These are phyloP conservation scores for Punctularia strigosozonata DNA, from an alignment of 768 basidiomycete genomes.

Conservation along the genomic window DNA sequence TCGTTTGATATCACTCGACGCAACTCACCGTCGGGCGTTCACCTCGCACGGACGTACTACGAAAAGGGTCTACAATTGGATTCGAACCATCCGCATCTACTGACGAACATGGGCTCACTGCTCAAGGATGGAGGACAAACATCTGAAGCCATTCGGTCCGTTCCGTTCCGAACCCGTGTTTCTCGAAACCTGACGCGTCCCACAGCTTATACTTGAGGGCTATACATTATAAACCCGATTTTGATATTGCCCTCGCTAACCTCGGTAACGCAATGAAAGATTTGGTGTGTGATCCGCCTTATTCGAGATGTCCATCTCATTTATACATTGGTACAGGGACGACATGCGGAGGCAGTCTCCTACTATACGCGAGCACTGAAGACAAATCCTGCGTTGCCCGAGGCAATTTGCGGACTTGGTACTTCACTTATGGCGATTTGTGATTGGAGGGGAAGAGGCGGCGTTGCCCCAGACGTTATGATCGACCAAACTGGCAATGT, in stretches of 20 bases:
- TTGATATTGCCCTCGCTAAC: constrained; percentile 40
- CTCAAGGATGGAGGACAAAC: constrained; percentile 35
- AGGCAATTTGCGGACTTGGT: constrained; percentile 36
- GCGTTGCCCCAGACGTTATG: constrained; percentile 14
- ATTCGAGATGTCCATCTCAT: neutral
- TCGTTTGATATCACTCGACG: constrained; percentile 6
- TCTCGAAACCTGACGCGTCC: neutral
- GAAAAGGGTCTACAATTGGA: constrained; percentile 31
- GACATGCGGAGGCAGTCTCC: constrained; percentile 28
- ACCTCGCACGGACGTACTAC: constrained; percentile 33
- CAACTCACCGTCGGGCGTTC: constrained; percentile 16
- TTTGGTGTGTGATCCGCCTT: constrained; percentile 17
- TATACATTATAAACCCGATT: constrained; percentile 28
- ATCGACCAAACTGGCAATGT: constrained; percentile 14
- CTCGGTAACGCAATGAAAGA: constrained; percentile 41
- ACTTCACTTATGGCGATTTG: constrained; percentile 34
- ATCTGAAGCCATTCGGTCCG: constrained; percentile 29
- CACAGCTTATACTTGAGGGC: constrained; percentile 29
- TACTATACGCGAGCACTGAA: constrained; percentile 33
- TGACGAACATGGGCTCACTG: constrained; percentile 39
- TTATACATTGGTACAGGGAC: constrained; percentile 18
- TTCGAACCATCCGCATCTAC: constrained; percentile 33
- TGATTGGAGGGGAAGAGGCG: constrained; percentile 30
- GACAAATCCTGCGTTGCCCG: constrained; percentile 30
- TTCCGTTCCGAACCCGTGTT: neutral